Percentiles rank a stretch among this genome's conserved stretches.
phyloP scores from a whole-genome alignment of 768 basidiomycete species.

The Russula compacta region DNA sequence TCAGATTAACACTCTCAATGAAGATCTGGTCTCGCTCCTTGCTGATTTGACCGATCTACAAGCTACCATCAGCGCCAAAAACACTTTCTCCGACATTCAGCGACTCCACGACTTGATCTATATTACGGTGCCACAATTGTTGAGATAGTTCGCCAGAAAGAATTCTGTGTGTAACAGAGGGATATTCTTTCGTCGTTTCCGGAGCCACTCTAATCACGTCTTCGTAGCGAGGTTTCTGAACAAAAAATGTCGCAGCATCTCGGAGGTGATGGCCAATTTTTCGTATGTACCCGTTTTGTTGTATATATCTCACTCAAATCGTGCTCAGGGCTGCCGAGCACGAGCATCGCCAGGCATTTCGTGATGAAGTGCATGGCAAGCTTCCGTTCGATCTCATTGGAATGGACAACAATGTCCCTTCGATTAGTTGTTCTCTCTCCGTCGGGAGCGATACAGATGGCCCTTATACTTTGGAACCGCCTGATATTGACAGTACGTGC shows the following conservation, averaged over 20 bases:
- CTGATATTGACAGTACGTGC: conserved; percentile 62
- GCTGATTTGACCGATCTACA: conserved; percentile 56
- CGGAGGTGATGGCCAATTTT: conserved; percentile 71
- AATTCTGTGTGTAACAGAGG: conserved; percentile 66
- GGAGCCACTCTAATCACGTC: background rate
- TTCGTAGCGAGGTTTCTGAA: conserved; percentile 65
- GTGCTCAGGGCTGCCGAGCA: too few species aligned
- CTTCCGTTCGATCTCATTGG: conserved; percentile 78
- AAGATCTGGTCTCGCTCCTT: conserved; percentile 69
- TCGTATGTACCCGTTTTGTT: too few species aligned
- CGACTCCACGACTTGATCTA: conserved; percentile 84
- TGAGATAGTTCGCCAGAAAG: conserved; percentile 83
- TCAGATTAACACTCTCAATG: conserved; percentile 72
- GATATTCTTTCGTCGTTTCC: background rate
- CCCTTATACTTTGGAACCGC: conserved; percentile 52
- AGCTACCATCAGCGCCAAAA: conserved; percentile 59
- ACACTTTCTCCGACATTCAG: conserved; percentile 84
- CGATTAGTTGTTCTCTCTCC: conserved; percentile 65
- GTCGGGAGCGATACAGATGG: conserved; percentile 42
- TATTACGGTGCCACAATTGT: conserved; percentile 86
- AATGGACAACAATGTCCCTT: conserved; percentile 70
- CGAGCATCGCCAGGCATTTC: conserved; percentile 27
- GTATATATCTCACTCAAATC: too few species aligned
- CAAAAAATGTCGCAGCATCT: conserved; percentile 65
- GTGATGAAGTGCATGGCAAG: conserved; percentile 73